A percentile compares a stretch with the other conserved stretches of the same genome.
These are phyloP conservation scores for Colletotrichum sp. DNA, from an alignment of 2,329 filamentous ascomycete genomes.

Conservation along the genomic window DNA sequence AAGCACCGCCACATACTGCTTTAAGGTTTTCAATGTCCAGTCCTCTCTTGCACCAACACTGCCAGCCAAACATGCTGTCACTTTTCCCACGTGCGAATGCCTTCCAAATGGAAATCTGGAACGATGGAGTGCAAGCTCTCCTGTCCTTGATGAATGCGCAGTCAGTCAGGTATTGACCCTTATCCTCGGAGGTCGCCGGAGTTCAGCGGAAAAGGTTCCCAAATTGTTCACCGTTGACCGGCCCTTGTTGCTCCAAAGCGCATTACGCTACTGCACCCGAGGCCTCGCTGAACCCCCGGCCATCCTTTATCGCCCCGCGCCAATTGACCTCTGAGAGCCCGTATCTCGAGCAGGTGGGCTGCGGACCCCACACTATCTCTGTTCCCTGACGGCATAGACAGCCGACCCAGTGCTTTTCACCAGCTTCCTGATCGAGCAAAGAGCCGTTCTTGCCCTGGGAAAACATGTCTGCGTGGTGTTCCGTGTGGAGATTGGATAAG, in stretches of 20 bases:
- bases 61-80: not conserved
- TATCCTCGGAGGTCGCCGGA: slow-evolving; percentile 5
- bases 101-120: not conserved
- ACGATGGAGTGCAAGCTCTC: not conserved
- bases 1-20: not conserved
- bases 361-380: not conserved
- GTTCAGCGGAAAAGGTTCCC: slow-evolving; percentile 7
- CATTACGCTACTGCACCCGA: slow-evolving; percentile 15
- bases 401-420: slow-evolving; percentile 6
- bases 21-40: not conserved
- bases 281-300: not conserved
- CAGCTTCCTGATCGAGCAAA: slow-evolving; percentile 24
- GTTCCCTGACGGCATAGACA: not conserved
- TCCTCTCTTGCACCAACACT: not conserved
- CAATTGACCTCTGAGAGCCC: slow-evolving; percentile 28
- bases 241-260: not conserved
- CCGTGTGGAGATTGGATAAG: slow-evolving; percentile 8
- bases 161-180: not conserved
- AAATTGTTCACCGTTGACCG: slow-evolving; percentile 1
- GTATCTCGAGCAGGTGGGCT: slow-evolving; percentile 27
- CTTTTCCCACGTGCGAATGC: not conserved
- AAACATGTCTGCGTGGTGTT: slow-evolving; percentile 9
- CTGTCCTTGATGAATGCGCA: not conserved
- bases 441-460: not conserved
- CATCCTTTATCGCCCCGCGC: slow-evolving; percentile 4